These are phyloP conservation scores for Gillenia trifoliata DNA, from an alignment of 306 rosid genomes.

Conservation along the genomic window DNA sequence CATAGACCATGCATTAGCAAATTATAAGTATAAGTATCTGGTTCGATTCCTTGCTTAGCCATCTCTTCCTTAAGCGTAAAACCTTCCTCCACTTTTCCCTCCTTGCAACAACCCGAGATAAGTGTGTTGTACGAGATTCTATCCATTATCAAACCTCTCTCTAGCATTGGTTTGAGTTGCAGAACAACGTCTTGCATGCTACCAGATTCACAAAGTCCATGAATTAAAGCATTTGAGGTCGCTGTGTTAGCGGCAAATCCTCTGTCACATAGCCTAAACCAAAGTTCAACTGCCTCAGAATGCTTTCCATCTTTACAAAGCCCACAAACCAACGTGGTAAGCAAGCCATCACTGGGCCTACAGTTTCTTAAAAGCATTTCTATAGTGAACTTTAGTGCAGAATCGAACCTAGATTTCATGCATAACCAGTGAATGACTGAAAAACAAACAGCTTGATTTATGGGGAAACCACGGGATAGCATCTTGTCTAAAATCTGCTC, in stretches of 20 bases:
- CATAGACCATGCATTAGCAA: conserved; percentile 50
- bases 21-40: conserved; percentile 62
- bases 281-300: conserved; percentile 54
- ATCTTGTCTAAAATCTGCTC: conserved; percentile 38
- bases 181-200: conserved; percentile 41
- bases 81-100: conserved; percentile 44
- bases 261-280: conserved; percentile 53
- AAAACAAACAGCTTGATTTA: conserved; percentile 46
- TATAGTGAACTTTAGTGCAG: conserved; percentile 41
- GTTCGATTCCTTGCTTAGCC: conserved; percentile 44
- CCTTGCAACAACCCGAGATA: conserved; percentile 56
- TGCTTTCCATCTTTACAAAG: conserved; percentile 56
- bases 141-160: conserved; percentile 53
- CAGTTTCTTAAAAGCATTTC: conserved; percentile 43
- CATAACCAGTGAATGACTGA: conserved; percentile 47
- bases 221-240: conserved; percentile 65
- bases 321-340: conserved; percentile 53
- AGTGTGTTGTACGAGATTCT: conserved; percentile 62
- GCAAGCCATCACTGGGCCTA: conserved; percentile 50
- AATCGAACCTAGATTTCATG: conserved; percentile 35
- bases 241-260: conserved; percentile 48
- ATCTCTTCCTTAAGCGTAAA: conserved; percentile 56
- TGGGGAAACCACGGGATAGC: conserved; percentile 27
- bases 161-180: conserved; percentile 41
- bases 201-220: conserved; percentile 54